Evolutionary conservation across 306 rosid genomes (phyloP), one percentile per base, ranked within the genome.

Genomic region (Fragaria nilgerrensis): DNA sequence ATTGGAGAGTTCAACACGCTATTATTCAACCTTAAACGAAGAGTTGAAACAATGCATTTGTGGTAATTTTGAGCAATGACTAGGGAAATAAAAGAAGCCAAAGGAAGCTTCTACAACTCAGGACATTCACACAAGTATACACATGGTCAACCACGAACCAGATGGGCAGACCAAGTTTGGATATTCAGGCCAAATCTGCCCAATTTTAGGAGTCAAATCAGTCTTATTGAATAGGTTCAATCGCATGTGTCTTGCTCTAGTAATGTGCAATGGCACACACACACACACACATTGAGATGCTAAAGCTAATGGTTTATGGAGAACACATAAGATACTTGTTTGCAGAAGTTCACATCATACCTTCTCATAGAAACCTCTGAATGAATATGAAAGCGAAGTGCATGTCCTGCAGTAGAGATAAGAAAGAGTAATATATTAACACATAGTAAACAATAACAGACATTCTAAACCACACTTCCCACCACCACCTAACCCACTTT

Each of bases 341-440:
- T 25, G 20, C n/a, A 17, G 22, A 49, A 27, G n/a, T 19, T 15
- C 59, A 34, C 66, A 34, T 41, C 88, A 77, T 70, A 95, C 99
- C 98, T 92, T 96, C 86, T 96, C 99, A 79, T 96, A 96, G 78
- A 96, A 96, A 49, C 99, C 98, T 74, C 99, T 87, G 76, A 96
- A 96, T 43, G 99, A 92, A 97, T 97, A 96, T 63, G 99, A 96
- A 79, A 96, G 96, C 12, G 99, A 92, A 37, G 99, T 96, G 84
- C 99, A 96, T 82, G 99, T 96, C 91, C 99, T 96, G 88, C 83
- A 86, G 14, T 71, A 76, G 78, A 52, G 70, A 72, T 71, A 44
- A 65, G 44, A 68, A 72, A 67, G 64, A 59, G 36, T 36, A 36
- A 79, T 3, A 49, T 29, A 27, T 79, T 62, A 84, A 58, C 69